phyloP scores from a whole-genome alignment of 1,284 basidiomycete genomes.

The Ceratobasidium sp. region DNA sequence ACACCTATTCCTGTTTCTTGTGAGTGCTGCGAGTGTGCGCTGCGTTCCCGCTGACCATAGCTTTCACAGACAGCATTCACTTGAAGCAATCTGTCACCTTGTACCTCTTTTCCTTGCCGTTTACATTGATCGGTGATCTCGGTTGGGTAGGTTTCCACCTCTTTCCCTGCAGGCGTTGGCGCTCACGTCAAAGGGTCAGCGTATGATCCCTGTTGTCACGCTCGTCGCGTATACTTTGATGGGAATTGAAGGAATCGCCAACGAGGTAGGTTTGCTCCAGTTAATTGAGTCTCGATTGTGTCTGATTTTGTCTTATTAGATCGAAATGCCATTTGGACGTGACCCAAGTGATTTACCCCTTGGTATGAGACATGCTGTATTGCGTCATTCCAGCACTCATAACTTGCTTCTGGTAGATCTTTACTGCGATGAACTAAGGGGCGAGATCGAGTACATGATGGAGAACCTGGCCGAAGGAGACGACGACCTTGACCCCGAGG shows the following conservation, averaged over 20 bases:
- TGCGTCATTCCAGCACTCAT: conserved; percentile 2
- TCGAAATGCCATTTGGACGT: conserved; percentile 76
- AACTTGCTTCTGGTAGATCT: conserved; percentile 61
- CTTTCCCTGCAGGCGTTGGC: neutral
- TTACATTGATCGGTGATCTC: conserved; percentile 78
- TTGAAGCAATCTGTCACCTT: conserved; percentile 91
- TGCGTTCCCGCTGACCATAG: neutral
- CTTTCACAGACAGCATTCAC: conserved; percentile 73
- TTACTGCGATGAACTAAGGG: conserved; percentile 82
- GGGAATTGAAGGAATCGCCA: conserved; percentile 92
- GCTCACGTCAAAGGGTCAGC: conserved; percentile 54
- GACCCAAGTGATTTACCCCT: conserved; percentile 64
- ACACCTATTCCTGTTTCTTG: conserved; percentile 81
- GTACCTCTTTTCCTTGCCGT: conserved; percentile 84
- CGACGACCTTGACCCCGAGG: conserved; percentile 49
- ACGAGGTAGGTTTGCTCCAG: conserved; percentile 56
- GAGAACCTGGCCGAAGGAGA: conserved; percentile 75
- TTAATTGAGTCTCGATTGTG: neutral
- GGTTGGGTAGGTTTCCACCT: conserved; percentile 48
- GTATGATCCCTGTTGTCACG: conserved; percentile 43
- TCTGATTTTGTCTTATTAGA: conserved; percentile 50
- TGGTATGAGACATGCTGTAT: conserved; percentile 55
- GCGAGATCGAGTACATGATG: conserved; percentile 83
- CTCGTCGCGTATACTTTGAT: conserved; percentile 84
- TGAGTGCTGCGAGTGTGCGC: conserved; percentile 51